Conservation (phyloP, 2,329 filamentous ascomycete genomes). For the Neophaeococcomyces aloes region DNA sequence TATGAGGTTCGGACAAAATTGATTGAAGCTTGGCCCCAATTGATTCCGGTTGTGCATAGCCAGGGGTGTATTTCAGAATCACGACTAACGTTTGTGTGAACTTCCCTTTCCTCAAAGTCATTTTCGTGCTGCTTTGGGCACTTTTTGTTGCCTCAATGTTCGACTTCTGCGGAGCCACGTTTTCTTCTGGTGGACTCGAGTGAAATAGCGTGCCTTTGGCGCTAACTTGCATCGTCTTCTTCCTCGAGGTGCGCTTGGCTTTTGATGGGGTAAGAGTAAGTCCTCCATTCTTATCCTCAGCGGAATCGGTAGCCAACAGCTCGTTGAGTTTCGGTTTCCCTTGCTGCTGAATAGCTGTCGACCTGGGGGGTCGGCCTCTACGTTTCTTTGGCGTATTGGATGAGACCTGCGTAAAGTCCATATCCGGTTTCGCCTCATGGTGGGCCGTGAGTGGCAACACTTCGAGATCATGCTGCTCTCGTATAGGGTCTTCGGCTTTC, state of each 20-base stretch:
- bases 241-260: constrained; percentile 40
- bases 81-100: constrained; percentile 15
- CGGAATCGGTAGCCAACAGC: not conserved
- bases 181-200: constrained; percentile 27
- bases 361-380: constrained; percentile 4
- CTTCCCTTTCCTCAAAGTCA: constrained; percentile 17
- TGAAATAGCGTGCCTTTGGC: constrained; percentile 31
- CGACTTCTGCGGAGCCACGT: not conserved
- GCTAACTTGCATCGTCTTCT: constrained; percentile 39
- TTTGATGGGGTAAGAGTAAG: constrained; percentile 1
- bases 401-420: not conserved
- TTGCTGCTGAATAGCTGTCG: constrained; percentile 4
- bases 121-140: constrained; percentile 1
- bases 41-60: constrained; percentile 9
- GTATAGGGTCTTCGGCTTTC: not conserved
- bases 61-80: constrained; percentile 10
- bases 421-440: not conserved
- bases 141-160: not conserved
- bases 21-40: constrained; percentile 53
- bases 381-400: not conserved
- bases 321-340: not conserved
- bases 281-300: not conserved
- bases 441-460: not conserved
- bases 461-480: too few relatives aligned
- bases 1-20: constrained; percentile 38